Evolutionary conservation across 768 basidiomycete genomes (phyloP), one percentile per base, ranked within the genome.

Genomic region (Suillus lakei): DNA sequence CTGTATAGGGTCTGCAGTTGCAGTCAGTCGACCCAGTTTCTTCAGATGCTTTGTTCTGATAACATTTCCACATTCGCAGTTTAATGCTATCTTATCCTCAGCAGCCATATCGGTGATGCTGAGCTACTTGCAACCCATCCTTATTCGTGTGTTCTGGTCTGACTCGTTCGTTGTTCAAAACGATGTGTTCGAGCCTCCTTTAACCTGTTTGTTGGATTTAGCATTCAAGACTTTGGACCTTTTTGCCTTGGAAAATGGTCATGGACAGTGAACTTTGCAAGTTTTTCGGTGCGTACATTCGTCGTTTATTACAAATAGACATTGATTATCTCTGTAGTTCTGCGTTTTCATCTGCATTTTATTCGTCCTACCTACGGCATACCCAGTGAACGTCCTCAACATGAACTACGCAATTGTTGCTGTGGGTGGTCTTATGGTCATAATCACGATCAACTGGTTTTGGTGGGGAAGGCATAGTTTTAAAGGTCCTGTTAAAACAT

Each of bases 381-480:
- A 79, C 59, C 87, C 86, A 0, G 85, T 85, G 26, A 83, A 74
- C 48, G 66, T 76, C 55, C 70, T 81, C 56, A 83, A 85, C 72
- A 88, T 87, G 86, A 87, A 88, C 72, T 87, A 88, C 64, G 79
- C 86, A 0, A 76, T 87, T 59, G 79, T 87, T 5, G 85, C 86
- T 5, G 77, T 87, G n/a, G 85, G 84, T 4, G 84, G 76, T 0
- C 75, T 86, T 13, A 66, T 80, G 30, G 36, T 85, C 38, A 69
- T 87, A n/a, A 85, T 86, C 21, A 72, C 73, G 6, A 38, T 79
- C 1, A 82, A 81, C 36, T 86, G 85, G 86, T 26, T 77, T 8
- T 66, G 78, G 48, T 86, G 85, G 85, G 85, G 85, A 13, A 76
- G 80, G 15, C 71, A 69, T 61, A 78, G 68, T 26, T 87, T 86